These are phyloP conservation scores for Linum tenue DNA, from an alignment of 345 rosid species.

Conservation along the genomic window DNA sequence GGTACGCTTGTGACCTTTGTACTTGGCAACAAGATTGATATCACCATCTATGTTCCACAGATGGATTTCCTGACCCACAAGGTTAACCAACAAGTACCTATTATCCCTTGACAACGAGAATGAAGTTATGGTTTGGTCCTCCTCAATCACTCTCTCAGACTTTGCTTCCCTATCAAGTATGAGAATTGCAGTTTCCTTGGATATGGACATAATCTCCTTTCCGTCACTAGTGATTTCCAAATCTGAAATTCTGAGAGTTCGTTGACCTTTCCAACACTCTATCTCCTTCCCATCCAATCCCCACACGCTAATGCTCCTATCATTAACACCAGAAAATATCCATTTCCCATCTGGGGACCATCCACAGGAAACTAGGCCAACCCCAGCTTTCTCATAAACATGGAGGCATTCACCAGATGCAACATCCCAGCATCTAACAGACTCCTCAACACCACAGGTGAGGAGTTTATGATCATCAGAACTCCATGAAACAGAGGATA, in stretches of 20 bases:
- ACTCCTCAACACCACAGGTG: slow-evolving; percentile 64
- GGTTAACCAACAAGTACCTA: slow-evolving; percentile 47
- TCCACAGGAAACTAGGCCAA: slow-evolving; percentile 58
- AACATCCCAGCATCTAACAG: slow-evolving; percentile 54
- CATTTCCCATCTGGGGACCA: slow-evolving; percentile 52
- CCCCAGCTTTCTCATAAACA: slow-evolving; percentile 40
- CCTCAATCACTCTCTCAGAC: slow-evolving; percentile 47
- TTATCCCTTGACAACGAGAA: slow-evolving; percentile 56
- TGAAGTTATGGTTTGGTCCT: slow-evolving; percentile 53
- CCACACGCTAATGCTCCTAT: slow-evolving; percentile 61
- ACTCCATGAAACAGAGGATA: slow-evolving; percentile 53
- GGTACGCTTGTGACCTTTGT: slow-evolving; percentile 49
- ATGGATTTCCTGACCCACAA: slow-evolving; percentile 58
- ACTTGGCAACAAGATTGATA: slow-evolving; percentile 40
- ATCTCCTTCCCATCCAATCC: slow-evolving; percentile 57
- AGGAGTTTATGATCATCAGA: slow-evolving; percentile 52
- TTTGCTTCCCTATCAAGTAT: slow-evolving; percentile 48
- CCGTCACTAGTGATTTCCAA: slow-evolving; percentile 59
- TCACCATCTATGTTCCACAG: slow-evolving; percentile 60
- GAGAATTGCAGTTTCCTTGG: slow-evolving; percentile 41
- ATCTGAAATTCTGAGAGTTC: slow-evolving; percentile 49
- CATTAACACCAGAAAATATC: slow-evolving; percentile 47
- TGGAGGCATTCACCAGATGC: slow-evolving; percentile 47
- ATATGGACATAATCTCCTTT: slow-evolving; percentile 47
- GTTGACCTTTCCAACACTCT: slow-evolving; percentile 64